phyloP scores from a whole-genome alignment of 2,329 filamentous ascomycete genomes.

The Pseudogymnoascus sp. region DNA sequence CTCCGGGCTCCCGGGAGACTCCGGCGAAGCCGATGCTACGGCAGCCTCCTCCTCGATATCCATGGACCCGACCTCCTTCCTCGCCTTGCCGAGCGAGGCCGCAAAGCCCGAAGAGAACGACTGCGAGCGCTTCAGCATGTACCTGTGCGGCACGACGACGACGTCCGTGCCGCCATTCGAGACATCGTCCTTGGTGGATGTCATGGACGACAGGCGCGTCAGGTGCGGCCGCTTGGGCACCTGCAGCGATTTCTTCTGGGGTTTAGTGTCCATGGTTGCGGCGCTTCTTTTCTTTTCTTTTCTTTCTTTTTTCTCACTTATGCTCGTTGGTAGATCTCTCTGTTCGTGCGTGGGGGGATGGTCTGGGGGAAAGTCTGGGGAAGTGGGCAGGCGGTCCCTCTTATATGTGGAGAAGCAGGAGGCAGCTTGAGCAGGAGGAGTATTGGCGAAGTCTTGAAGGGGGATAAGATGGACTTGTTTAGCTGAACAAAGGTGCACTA shows the following conservation, averaged over 20 bases:
- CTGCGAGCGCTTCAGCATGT: constrained; percentile 21
- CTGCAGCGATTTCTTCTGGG: neutral
- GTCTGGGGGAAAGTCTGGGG: constrained; percentile 2
- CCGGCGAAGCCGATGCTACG: constrained; percentile 15
- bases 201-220: constrained; percentile 27
- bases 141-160: constrained; percentile 25
- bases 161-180: constrained; percentile 25
- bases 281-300: neutral
- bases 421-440: neutral
- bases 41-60: constrained; percentile 26
- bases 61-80: constrained; percentile 25
- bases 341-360: neutral
- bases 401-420: constrained; percentile 1
- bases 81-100: constrained; percentile 28
- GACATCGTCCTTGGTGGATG: constrained; percentile 27
- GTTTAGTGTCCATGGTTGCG: neutral
- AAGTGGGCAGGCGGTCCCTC: neutral
- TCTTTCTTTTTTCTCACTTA: neutral
- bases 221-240: constrained; percentile 1
- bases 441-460: neutral
- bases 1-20: constrained; percentile 17
- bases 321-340: constrained; percentile 3
- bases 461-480: neutral
- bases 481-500: neutral
- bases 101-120: constrained; percentile 27